Evolutionary conservation across 2,329 filamentous ascomycete genomes (phyloP).

Genomic region (Chaetomiaceae sp.): DNA sequence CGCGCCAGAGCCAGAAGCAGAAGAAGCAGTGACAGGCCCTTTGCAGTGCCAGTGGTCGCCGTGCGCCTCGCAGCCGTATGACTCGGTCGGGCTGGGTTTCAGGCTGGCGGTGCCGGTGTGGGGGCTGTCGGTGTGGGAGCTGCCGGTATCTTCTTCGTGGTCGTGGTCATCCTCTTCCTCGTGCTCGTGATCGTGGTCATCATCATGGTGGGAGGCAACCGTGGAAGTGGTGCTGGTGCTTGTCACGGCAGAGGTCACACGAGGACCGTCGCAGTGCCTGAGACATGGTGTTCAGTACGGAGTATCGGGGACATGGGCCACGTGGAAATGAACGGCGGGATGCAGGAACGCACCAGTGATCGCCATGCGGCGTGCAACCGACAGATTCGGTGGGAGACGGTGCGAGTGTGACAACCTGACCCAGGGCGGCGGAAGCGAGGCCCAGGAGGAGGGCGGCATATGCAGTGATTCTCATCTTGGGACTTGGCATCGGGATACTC

Average conservation of each 20-base stretch:
- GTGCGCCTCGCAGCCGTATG: constrained; percentile 22
- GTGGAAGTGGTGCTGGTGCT: no score
- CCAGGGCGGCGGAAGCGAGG: constrained; percentile 16
- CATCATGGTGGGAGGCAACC: no score
- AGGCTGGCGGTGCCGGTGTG: constrained; percentile 15
- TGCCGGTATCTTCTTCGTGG: constrained; percentile 12
- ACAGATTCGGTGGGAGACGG: constrained; percentile 27
- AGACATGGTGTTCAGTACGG: not conserved
- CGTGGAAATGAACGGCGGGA: no score
- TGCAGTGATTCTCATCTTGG: constrained; percentile 19
- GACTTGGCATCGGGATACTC: no score
- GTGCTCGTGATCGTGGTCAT: constrained; percentile 1
- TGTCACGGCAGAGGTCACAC: constrained; percentile 13
- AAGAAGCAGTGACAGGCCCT: constrained; percentile 9
- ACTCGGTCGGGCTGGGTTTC: constrained; percentile 23
- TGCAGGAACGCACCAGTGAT: constrained; percentile 33
- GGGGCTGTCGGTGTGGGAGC: constrained; percentile 7
- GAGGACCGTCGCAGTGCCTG: constrained; percentile 23
- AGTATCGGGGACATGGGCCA: not conserved
- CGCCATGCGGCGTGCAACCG: constrained; percentile 35
- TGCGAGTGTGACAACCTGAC: constrained; percentile 12
- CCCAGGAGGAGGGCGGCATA: constrained; percentile 19
- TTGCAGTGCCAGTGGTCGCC: constrained; percentile 27
- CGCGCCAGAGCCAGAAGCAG: not conserved
- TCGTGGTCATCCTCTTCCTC: constrained; percentile 7